Conservation (phyloP, 78 protist genomes). For the Bodo saltans region DNA sequence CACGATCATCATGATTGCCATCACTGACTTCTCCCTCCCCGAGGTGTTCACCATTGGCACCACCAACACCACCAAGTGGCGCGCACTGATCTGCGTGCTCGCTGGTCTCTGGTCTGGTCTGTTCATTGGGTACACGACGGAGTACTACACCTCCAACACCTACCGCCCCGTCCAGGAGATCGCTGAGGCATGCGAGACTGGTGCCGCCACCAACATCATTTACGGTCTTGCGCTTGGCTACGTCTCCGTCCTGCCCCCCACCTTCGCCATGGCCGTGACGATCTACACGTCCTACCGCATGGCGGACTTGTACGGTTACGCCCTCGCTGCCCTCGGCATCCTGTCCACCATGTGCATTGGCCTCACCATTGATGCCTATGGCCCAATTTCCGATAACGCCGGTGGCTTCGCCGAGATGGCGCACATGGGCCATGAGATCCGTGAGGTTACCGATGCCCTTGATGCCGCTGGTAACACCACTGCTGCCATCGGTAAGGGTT, state of each 20-base stretch:
- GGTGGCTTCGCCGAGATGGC: slow-evolving; percentile 70
- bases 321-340: slow-evolving; percentile 60
- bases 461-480: slow-evolving; percentile 78
- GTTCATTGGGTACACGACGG: slow-evolving; percentile 57
- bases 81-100: slow-evolving; percentile 28
- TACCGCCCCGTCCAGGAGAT: slow-evolving; percentile 48
- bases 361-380: slow-evolving; percentile 66
- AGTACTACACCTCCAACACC: slow-evolving; percentile 63
- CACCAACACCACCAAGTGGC: neutral
- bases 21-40: slow-evolving; percentile 3
- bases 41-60: neutral
- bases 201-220: slow-evolving; percentile 68
- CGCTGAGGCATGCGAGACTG: slow-evolving; percentile 42
- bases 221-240: slow-evolving; percentile 59
- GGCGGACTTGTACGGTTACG: slow-evolving; percentile 50
- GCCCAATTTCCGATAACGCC: slow-evolving; percentile 66
- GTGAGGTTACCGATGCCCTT: slow-evolving; percentile 59
- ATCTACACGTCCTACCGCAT: slow-evolving; percentile 17
- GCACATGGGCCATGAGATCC: neutral
- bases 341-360: slow-evolving; percentile 53
- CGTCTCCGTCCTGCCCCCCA: slow-evolving; percentile 44
- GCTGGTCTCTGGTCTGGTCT: slow-evolving; percentile 58
- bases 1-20: slow-evolving; percentile 16
- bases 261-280: slow-evolving; percentile 26
- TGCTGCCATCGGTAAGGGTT: slow-evolving; percentile 75